Base-by-base conservation (phyloP, 495 filamentous ascomycete genomes). In the Chaetomium fimeti region DNA sequence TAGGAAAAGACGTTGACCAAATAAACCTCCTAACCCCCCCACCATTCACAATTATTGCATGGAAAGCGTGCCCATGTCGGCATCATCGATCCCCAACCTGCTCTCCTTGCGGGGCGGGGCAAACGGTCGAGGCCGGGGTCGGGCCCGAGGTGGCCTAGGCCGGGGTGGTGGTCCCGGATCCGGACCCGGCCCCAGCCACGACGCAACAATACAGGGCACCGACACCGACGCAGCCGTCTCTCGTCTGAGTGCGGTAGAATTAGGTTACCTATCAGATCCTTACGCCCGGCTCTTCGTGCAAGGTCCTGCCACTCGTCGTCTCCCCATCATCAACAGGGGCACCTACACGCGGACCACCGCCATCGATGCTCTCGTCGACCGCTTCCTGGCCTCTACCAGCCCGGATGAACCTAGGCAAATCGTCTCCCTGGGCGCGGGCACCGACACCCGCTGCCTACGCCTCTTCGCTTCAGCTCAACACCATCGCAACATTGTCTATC, bases 271-370 rank as follows among this genome's bases (percentile, higher is more conserved):
- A 0, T 75, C 89, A 22, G 94, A 98, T 72, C 83, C 84, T 0
- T 98, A 88, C 76, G 92, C 91, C 4, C 74, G 72, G 52, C 75
- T 79, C 27, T 89, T 98, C 70, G 84, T 85, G 43, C 67, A 53
- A 53, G 73, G 68, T 2, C 73, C 72, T 16, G n/a, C 73, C 22
- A 73, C 76, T 40, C 78, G 88, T 53, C 83, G 92, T 52, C 77
- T 92, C 29, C 94, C 94, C 48, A 92, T 98, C 48, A 97, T 98
- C 63, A 97, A 97, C 74, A 77, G 94, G 85, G 93, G 93, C 43
- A 98, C 94, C n/a, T 97, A 97, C 73, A 90, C 93, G 29, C 87
- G 94, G 67, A 97, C 93, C 27, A 86, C 84, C 29, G 91, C 91
- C 25, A 89, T 98, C 72, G 93, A 98, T 77, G 77, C 75, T 45